Base-by-base conservation (phyloP, 75 land plant genomes). In the Pseudotsuga menziesii region DNA sequence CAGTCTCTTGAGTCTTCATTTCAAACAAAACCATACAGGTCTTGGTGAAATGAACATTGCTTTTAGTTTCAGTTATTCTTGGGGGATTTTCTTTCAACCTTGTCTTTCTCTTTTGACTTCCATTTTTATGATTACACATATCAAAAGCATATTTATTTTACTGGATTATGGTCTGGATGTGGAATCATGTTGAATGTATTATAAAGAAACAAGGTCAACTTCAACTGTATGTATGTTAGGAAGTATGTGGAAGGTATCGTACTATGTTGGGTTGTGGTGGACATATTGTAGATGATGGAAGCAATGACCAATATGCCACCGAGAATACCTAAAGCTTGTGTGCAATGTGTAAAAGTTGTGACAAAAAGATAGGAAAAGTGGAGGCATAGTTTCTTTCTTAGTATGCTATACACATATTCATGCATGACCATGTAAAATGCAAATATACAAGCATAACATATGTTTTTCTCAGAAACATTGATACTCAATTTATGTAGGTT, bases 261-360 rank as follows among this genome's bases (percentile, higher is more conserved):
- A 55, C 66, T 25, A 20, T 60, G 20, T 61, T 61, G 15, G 59
- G 61, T 41, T 75, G 77, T 52, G 41, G 58, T 59, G 73, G 62
- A 20, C 57, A 57, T 72, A 39, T 62, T 52, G 69, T 52, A 36
- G 56, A 16, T 78, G 89, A 17, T 83, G 80, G 57, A 17, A 36
- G 73, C 56, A 44, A 56, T 57, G 91, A 91, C n/a, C n/a, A n/a
- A 29, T 86, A 83, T 81, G 84, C 88, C 5, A 88, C 92, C 80
- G 99, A 97, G 75, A 85, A 83, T 84, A 93, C 99, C 26, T 89
- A 88, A 79, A 84, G 86, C 76, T 88, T 95, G 72, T 88, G 99
- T 74, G 95, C 99, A 77, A 69, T 87, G 39, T 97, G 99, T 84
- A 92, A 83, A 67, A 78, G 35, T 41, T 97, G 99, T 76, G 80